Evolutionary conservation across 108 stramenopile genomes (phyloP), one percentile per base, ranked within the genome.

Genomic region (Cyclotella choctawhatcheeana): DNA sequence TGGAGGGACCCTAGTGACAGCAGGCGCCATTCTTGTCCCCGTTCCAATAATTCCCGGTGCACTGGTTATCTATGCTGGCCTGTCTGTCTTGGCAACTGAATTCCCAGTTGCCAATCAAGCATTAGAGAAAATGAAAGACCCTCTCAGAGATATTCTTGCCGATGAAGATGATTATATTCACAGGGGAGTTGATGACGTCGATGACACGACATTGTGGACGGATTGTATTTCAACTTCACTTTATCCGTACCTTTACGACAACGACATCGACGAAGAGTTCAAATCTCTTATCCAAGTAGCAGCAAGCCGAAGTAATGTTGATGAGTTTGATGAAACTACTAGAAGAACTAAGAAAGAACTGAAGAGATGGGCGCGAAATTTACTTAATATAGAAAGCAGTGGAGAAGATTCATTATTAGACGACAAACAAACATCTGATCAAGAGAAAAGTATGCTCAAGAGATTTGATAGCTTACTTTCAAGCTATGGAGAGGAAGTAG

Each of bases 21-120:
- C 68, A 2, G 76, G 76, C 5, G 35, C 68, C 26, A 59, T 69
- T 4, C 52, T 69, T 31, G 68, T 77, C 4, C 76, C 76, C 0
- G 22, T 52, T 13, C 76, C 76, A 12, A 32, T 77, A 0, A 56
- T 77, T 24, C 76, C 76, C 16, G 76, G 76, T 0, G 44, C 45
- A 18, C 47, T 77, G 4, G 68, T 77, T 5, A 54, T 64, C 25
- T 77, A 77, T 16, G 76, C 68, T 8, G 76, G 76, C 20, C 44
- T 77, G 40, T 26, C 69, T 27, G 62, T 77, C 6, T 51, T 77
- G 37, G 76, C 76, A 37, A 63, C 68, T 32, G 76, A 77, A 33
- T 77, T 77, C 35, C 68, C 69, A 37, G 59, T 44, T 22, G 76
- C 76, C 12, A 69, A 58, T 26, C 45, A 56, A 32, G 76, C 76